Percentiles rank a stretch among this genome's conserved stretches.
phyloP scores from a whole-genome alignment of 78 protist genomes.

The Cavenderia fasciculata region DNA sequence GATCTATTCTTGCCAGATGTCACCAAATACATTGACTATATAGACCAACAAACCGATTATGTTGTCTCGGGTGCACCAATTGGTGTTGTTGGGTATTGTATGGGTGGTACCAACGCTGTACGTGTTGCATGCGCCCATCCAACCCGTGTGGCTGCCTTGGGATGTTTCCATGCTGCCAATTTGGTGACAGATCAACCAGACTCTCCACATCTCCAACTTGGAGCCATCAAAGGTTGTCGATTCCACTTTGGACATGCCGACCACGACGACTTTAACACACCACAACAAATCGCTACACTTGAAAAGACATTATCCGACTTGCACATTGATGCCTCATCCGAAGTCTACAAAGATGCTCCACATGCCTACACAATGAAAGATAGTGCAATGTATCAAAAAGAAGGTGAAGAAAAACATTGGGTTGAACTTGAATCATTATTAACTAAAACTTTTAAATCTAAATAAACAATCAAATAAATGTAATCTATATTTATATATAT shows the following conservation, averaged over 20 bases:
- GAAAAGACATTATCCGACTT: neutral
- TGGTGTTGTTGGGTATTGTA: conserved; percentile 43
- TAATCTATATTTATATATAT: no score
- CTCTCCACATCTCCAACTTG: neutral
- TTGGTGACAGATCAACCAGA: neutral
- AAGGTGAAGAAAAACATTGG: no score
- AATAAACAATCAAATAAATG: no score
- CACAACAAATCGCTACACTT: neutral
- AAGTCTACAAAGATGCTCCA: neutral
- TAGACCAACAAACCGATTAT: neutral
- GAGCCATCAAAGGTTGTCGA: conserved; percentile 3
- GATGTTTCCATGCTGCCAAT: conserved; percentile 40
- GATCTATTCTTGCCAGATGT: neutral
- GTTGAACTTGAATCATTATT: no score
- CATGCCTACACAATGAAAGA: conserved; percentile 62
- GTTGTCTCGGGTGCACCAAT: neutral
- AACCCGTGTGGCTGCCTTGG: conserved; percentile 3
- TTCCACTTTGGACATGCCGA: conserved; percentile 70
- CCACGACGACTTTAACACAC: conserved; percentile 10
- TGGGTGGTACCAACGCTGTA: conserved; percentile 38
- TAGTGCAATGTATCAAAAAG: neutral
- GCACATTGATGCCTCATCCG: neutral
- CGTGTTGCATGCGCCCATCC: neutral
- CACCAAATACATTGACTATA: neutral
- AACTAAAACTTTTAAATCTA: no score